Evolutionary conservation across 345 rosid species (phyloP).

Genomic region (Brassica carinata): DNA sequence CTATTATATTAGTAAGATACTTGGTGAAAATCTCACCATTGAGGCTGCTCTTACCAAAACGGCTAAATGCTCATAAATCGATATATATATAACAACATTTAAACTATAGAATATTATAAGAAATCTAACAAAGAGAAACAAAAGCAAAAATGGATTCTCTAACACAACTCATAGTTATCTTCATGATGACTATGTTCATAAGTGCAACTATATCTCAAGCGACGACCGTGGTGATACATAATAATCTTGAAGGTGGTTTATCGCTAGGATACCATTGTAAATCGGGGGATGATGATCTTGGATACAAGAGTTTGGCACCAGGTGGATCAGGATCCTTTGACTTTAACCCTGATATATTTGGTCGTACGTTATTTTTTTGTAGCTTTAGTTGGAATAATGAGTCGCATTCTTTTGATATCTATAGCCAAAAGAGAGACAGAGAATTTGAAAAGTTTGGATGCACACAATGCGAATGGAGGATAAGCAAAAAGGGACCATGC

Average conservation of each 20-base stretch:
- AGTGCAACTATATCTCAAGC: not conserved
- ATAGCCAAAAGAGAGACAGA: not conserved
- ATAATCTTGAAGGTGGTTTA: conserved; percentile 2
- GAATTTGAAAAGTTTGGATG: not conserved
- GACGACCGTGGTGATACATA: not conserved
- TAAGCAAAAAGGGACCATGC: not conserved
- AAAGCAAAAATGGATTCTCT: conserved; percentile 2
- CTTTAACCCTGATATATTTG: not conserved
- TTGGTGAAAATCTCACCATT: too few relatives aligned
- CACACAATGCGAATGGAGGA: not conserved
- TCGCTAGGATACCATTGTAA: conserved; percentile 9
- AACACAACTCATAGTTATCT: not conserved
- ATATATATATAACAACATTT: not conserved
- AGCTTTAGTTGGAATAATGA: not conserved
- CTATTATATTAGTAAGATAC: not conserved
- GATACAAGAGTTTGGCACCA: conserved; percentile 1
- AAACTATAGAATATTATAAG: not conserved
- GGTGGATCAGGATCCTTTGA: not conserved
- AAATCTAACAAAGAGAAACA: not conserved
- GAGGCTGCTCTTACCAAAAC: not conserved
- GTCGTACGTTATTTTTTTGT: conserved; percentile 6
- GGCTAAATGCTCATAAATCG: not conserved
- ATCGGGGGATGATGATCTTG: conserved; percentile 5
- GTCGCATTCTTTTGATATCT: conserved; percentile 7
- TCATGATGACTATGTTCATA: not conserved